phyloP scores from a whole-genome alignment of 768 basidiomycete species.

The Suillus luteus region DNA sequence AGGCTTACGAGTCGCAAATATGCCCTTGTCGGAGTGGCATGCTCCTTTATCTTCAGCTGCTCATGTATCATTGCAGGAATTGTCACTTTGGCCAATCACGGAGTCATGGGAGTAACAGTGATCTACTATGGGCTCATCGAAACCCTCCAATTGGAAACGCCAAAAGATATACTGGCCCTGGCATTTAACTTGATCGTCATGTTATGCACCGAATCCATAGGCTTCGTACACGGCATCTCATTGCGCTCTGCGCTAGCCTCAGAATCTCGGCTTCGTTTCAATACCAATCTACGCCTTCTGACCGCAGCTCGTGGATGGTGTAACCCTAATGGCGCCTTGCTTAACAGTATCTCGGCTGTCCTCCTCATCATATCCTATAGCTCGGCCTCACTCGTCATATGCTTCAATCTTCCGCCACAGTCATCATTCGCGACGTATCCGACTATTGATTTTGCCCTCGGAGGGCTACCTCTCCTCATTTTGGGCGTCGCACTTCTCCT shows the following conservation, averaged over 20 bases:
- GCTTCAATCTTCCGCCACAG: too few relatives aligned
- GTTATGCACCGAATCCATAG: slow-evolving; percentile 32
- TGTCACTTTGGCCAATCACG: slow-evolving; percentile 20
- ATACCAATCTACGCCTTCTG: slow-evolving; percentile 34
- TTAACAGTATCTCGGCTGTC: slow-evolving; percentile 26
- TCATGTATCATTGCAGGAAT: slow-evolving; percentile 27
- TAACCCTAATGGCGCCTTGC: slow-evolving; percentile 26
- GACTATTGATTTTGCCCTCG: too few relatives aligned
- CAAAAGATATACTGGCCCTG: slow-evolving; percentile 24
- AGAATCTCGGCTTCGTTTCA: slow-evolving; percentile 26
- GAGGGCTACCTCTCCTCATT: slow-evolving; percentile 29
- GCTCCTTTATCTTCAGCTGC: slow-evolving; percentile 25
- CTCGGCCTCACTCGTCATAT: slow-evolving; percentile 27
- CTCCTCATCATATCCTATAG: slow-evolving; percentile 33
- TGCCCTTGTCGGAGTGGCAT: slow-evolving; percentile 27
- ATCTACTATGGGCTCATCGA: too few relatives aligned
- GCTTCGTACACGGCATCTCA: slow-evolving; percentile 29
- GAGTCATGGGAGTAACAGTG: slow-evolving; percentile 3
- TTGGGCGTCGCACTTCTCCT: slow-evolving; percentile 26
- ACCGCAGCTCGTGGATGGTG: slow-evolving; percentile 22
- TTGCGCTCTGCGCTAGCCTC: slow-evolving; percentile 31
- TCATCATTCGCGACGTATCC: too few relatives aligned
- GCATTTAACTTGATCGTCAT: slow-evolving; percentile 29
- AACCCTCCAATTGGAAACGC: too few relatives aligned
- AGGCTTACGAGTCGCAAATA: slow-evolving; percentile 27